Base-by-base conservation (phyloP, 495 filamentous ascomycete genomes). In the Annulohypoxylon moriforme region DNA sequence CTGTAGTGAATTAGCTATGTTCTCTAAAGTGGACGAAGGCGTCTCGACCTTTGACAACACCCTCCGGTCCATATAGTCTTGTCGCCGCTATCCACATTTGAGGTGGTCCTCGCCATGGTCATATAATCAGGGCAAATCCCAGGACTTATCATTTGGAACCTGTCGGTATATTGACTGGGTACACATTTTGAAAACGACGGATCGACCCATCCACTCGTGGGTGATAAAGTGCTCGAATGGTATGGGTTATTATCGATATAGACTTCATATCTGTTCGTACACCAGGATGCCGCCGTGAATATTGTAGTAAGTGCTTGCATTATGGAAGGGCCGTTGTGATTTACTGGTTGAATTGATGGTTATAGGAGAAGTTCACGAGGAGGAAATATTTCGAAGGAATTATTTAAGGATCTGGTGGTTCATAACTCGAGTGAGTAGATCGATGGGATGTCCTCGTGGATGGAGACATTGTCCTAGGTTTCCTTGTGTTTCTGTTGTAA, bases 181-280 rank as follows among this genome's bases (percentile, higher is more conserved):
- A 75, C 55, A 25, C 72, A 75, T 69, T 71, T 44, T 31, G 73
- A 71, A 53, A 73, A 77, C 0, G 69, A 75, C 25, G 72, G 72
- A 24, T 75, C 72, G n/a, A 52, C 33, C 72, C 69, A 77, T 22
- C 72, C 73, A 22, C 72, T 75, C 16, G 69, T 60, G 14, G 68
- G 72, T 3, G 69, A 64, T 24, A 64, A 22, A 20, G 56, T 73
- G 60, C 73, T 75, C 0, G 67, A 73, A 16, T 66, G 66, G 11
- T 22, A 61, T 9, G 69, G 40, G 24, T 72, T 57, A 13, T 62
- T 55, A 31, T 72, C 69, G 16, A 75, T 65, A 31, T 36, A 58
- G 7, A 77, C 75, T 3, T 53, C 75, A n/a, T 73, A 77, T 10
- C 75, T 62, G 36, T 57, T 58, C 31, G 34, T 60, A 42, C 73